Conservation (phyloP, 1,284 basidiomycete genomes). For the Trichosporon sp. region DNA sequence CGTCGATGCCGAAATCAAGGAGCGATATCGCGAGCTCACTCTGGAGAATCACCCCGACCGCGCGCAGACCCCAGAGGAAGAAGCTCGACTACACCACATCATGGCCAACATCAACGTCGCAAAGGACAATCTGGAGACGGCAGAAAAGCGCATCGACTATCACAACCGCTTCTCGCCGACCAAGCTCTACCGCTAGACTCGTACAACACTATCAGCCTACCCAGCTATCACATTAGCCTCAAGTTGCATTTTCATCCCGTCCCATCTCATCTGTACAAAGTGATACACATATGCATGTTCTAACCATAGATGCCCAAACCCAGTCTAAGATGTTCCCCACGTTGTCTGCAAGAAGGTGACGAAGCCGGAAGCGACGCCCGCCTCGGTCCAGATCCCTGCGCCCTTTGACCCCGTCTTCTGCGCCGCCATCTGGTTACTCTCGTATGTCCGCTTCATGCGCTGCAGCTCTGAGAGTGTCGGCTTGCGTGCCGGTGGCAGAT, state of each 20-base stretch:
- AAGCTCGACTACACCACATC: not conserved
- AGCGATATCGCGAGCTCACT: constrained; percentile 1
- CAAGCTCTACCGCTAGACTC: not conserved
- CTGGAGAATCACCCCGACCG: constrained; percentile 14
- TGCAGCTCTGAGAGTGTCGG: constrained; percentile 79
- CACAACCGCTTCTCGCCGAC: not conserved
- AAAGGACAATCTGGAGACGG: constrained; percentile 12
- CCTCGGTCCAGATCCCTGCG: constrained; percentile 71
- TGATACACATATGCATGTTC: constrained; percentile 3
- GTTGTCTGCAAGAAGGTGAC: constrained; percentile 67
- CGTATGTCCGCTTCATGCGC: constrained; percentile 79
- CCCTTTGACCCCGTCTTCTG: constrained; percentile 75
- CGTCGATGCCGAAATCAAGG: constrained; percentile 9
- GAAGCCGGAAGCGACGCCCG: constrained; percentile 68
- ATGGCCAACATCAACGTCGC: constrained; percentile 14
- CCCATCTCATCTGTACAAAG: not conserved
- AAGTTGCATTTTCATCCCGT: not conserved
- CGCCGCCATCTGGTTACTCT: constrained; percentile 78
- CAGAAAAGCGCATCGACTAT: constrained; percentile 2
- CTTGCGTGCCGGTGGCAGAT: constrained; percentile 61
- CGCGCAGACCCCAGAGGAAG: not conserved
- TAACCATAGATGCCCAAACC: not conserved
- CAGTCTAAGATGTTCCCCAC: constrained; percentile 35
- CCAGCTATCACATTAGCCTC: no score
- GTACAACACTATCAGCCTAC: not conserved